A percentile compares a stretch with the other conserved stretches of the same genome.
Evolutionary conservation across 2,329 filamentous ascomycete species (phyloP).

Genomic region (Clarireedia sp.): DNA sequence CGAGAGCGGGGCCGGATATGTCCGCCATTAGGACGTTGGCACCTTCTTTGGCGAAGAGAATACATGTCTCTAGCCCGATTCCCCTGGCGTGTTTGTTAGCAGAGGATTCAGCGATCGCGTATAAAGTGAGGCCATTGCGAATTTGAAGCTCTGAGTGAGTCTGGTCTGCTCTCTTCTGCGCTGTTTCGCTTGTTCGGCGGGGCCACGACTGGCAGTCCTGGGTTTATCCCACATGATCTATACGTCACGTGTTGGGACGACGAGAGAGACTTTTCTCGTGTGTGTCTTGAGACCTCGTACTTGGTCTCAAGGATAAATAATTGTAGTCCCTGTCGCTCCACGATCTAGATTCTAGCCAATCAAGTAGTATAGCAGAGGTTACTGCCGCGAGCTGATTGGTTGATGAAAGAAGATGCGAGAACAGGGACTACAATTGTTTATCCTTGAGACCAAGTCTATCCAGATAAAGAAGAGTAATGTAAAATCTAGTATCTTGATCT

Average conservation of each 20-base stretch:
- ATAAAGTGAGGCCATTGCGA: too few species aligned
- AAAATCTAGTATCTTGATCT: neutral
- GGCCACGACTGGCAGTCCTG: neutral
- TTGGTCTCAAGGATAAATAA: too few species aligned
- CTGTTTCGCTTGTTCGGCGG: neutral
- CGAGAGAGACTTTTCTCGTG: neutral
- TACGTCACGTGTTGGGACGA: neutral
- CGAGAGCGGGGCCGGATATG: constrained; percentile 56
- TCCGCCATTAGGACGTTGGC: constrained; percentile 65
- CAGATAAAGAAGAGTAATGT: neutral
- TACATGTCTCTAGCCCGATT: constrained; percentile 66
- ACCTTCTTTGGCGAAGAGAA: constrained; percentile 65
- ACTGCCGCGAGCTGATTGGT: too few species aligned
- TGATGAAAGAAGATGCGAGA: too few species aligned
- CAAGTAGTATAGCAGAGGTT: too few species aligned
- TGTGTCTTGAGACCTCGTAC: neutral
- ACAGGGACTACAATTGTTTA: too few species aligned
- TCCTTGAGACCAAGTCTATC: too few species aligned
- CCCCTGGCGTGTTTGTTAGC: constrained; percentile 38
- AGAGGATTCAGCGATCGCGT: too few species aligned
- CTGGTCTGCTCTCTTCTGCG: neutral
- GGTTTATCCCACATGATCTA: too few species aligned
- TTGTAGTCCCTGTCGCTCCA: too few species aligned
- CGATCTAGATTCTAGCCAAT: too few species aligned
- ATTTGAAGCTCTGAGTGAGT: too few species aligned